phyloP scores from a whole-genome alignment of 2,329 filamentous ascomycete genomes.

The Fusarium euwallaceae region DNA sequence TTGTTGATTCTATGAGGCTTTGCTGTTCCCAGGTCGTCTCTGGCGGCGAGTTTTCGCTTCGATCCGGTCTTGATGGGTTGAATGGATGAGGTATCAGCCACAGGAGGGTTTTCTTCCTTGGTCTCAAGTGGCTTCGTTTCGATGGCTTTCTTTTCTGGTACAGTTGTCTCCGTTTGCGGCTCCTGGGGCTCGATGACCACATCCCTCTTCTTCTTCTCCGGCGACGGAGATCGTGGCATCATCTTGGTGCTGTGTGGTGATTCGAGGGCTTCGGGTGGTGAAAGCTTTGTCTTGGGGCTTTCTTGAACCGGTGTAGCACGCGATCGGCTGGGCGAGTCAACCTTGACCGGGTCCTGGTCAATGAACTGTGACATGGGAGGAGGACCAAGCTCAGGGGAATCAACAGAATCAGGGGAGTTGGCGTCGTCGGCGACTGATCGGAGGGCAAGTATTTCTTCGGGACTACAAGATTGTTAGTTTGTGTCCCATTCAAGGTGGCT shows the following conservation, averaged over 20 bases:
- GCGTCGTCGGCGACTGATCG: constrained; percentile 61
- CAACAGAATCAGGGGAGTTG: constrained; percentile 63
- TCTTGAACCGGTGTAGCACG: constrained; percentile 22
- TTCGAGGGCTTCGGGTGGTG: constrained; percentile 49
- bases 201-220: constrained; percentile 45
- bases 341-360: constrained; percentile 67
- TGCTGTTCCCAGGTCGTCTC: constrained; percentile 64
- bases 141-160: constrained; percentile 1
- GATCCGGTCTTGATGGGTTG: constrained; percentile 60
- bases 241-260: constrained; percentile 47
- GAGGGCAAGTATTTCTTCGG: constrained; percentile 73
- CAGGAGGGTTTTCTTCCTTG: constrained; percentile 8
- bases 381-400: constrained; percentile 78
- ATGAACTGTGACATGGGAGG: constrained; percentile 71
- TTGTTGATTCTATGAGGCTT: constrained; percentile 43
- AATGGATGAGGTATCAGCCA: constrained; percentile 24
- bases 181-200: constrained; percentile 8
- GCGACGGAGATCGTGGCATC: constrained; percentile 40
- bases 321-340: constrained; percentile 60
- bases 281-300: constrained; percentile 46
- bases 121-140: constrained; percentile 18
- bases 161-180: neutral
- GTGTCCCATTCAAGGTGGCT: neutral
- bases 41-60: constrained; percentile 70
- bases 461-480: constrained; percentile 57